Percentiles rank a stretch among this genome's conserved stretches.
These are phyloP conservation scores for Penicillium palitans DNA, from an alignment of 2,329 filamentous ascomycete species.

Conservation along the genomic window DNA sequence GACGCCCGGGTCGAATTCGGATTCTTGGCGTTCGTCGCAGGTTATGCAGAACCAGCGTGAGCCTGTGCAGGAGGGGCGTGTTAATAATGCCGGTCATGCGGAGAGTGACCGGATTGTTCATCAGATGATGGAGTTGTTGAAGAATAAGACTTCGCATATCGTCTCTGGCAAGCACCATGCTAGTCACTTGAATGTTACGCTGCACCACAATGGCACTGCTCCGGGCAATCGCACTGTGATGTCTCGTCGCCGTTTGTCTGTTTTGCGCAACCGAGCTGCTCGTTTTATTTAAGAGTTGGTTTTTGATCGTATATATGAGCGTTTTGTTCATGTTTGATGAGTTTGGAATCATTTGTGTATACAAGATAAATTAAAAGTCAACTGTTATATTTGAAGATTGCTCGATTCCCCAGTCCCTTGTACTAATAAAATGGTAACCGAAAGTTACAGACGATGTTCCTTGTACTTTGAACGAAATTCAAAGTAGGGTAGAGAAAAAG, in stretches of 20 bases:
- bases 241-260: conserved; percentile 23
- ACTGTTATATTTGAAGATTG: not conserved
- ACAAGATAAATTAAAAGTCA: conserved; percentile 9
- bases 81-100: conserved; percentile 22
- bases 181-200: conserved; percentile 8
- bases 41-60: conserved; percentile 11
- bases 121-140: conserved; percentile 20
- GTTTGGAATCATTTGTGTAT: conserved; percentile 13
- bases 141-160: conserved; percentile 15
- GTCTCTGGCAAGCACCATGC: conserved; percentile 22
- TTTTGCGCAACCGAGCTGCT: conserved; percentile 21
- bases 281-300: not conserved
- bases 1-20: conserved; percentile 23
- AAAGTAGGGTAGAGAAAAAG: not conserved
- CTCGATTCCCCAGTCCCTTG: not conserved
- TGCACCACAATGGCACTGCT: conserved; percentile 17
- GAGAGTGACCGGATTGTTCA: conserved; percentile 21
- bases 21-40: conserved; percentile 20
- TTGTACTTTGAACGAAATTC: not conserved
- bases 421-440: not conserved
- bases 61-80: conserved; percentile 20
- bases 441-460: not conserved
- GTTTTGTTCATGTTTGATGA: conserved; percentile 10
- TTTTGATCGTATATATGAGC: not conserved
- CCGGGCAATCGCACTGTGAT: conserved; percentile 17